Evolutionary conservation across 75 land plant species (phyloP).

Genomic region (Cupressus sempervirens): DNA sequence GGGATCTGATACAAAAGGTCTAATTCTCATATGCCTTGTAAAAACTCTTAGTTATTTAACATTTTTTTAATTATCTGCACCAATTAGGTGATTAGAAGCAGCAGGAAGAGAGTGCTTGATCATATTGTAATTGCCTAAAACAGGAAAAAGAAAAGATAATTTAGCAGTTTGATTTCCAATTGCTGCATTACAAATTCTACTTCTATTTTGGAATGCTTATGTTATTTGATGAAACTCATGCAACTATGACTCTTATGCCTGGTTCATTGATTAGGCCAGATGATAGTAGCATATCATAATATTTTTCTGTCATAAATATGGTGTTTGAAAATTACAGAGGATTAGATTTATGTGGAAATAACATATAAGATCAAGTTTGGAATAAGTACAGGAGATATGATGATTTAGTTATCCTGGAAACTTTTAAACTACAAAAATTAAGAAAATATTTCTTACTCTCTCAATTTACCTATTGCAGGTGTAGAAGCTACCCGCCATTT

Average conservation of each 20-base stretch:
- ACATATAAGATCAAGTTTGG: not conserved
- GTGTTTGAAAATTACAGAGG: not conserved
- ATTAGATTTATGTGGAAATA: not conserved
- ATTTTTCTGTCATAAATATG: not conserved
- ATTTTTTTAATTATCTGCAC: not conserved
- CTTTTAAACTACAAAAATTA: not conserved
- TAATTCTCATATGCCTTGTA: not conserved
- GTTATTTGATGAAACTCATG: not conserved
- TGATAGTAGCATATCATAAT: not conserved
- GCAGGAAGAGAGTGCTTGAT: not conserved
- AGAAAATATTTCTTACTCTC: not conserved
- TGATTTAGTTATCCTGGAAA: not conserved
- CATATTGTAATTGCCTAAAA: not conserved
- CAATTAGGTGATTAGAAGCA: not conserved
- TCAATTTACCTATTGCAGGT: slow-evolving; percentile 41
- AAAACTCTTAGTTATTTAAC: not conserved
- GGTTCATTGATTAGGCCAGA: not conserved
- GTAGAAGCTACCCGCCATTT: slow-evolving; percentile 96
- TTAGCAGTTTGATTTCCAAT: not conserved
- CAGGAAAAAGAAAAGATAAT: not conserved
- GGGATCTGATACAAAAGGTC: slow-evolving; percentile 98
- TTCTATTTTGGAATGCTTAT: not conserved
- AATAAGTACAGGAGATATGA: not conserved
- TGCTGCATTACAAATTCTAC: too few species aligned
- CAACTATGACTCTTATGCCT: not conserved